Evolutionary conservation across 169 alveolate species (phyloP), one percentile per base, ranked within the genome.

Genomic region (Theileria equi): DNA sequence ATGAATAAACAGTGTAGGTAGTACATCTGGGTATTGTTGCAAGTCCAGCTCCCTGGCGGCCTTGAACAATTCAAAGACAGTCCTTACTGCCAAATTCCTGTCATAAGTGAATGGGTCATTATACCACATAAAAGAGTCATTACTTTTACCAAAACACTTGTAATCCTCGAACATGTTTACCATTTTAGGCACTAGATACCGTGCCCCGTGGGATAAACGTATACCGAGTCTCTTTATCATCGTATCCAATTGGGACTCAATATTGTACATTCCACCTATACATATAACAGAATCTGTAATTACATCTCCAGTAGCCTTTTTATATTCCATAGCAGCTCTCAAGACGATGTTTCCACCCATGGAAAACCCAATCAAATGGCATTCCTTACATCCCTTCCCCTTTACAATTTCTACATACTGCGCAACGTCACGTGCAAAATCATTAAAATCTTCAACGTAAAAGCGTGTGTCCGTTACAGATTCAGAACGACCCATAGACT

Each of bases 321-420:
- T 58, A 58, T 47, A 61, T 40, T 79, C 62, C 29, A 55, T 62
- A n/a, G 57, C 48, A 10, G 48, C 38, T 23, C 89, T 31, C 35
- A 79, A 48, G 17, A 72, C 87, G 11, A 84, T 74, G 72, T 79
- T 79, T 10, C 91, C 91, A 3, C 91, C 91, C 91, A 84, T 84
- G 29, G 88, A 74, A 16, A 79, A 34, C 5, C 91, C 91, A 48
- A 63, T 57, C n/a, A 84, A 60, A 69, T 71, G 69, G 36, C 62
- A 63, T 34, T 72, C 80, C 3, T 80, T 41, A 44, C 61, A 73
- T 38, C 58, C 32, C 1, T 59, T 47, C 7, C 78, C 28, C 45
- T 50, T 43, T 26, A 84, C 52, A 25, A 82, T 79, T 34, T 66
- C 68, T 16, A 84, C 54, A 35, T 60, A 84, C 62, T 84, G 91